Evolutionary conservation across 208 protist species (phyloP), one percentile per base, ranked within the genome.

Genomic region (Trypanosoma platydactyli): DNA sequence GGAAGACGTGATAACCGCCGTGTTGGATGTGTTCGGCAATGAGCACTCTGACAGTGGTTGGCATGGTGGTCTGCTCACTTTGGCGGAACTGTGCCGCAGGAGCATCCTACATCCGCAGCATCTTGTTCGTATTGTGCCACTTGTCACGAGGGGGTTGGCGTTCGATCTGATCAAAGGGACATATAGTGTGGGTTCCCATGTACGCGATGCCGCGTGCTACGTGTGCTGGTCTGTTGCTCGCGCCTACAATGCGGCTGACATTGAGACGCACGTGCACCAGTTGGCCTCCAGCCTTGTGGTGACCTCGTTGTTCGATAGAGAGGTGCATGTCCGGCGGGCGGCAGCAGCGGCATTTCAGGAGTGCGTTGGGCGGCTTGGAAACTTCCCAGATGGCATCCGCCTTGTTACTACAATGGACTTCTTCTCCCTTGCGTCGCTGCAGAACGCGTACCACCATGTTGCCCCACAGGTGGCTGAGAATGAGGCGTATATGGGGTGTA

Each of bases 181-280:
- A 48, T 89, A 98, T 71, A 97, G 86, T 57, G 97, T 99, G 18
- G 98, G 98, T 1, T 81, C 96, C 1, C 88, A 99, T 72, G 98
- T 99, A 30, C 86, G 98, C 27, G 98, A 99, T 80, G 94, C 98
- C 24, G 97, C 98, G 51, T 99, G 97, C 73, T 99, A 99, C 81
- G 88, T 98, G 1, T 97, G 88, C 76, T 99, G 98, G 98, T 98
- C 98, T 29, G 94, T 99, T 29, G 98, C 98, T 7, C 88, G 98
- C 52, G 97, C 98, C 7, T 99, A 99, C 80, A 89, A 95, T 51
- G 84, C 95, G 11, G 52, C 53, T 0, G 84, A 98, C 55, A 81
- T 99, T 35, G 64, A 77, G 44, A 57, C 65, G 42, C 84, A 98
- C 73, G 90, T 98, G 29, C 68, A 82, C 33, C 48, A 71, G 40